Evolutionary conservation across 2,329 filamentous ascomycete genomes (phyloP).

Genomic region (Lasiodiplodia sp.): DNA sequence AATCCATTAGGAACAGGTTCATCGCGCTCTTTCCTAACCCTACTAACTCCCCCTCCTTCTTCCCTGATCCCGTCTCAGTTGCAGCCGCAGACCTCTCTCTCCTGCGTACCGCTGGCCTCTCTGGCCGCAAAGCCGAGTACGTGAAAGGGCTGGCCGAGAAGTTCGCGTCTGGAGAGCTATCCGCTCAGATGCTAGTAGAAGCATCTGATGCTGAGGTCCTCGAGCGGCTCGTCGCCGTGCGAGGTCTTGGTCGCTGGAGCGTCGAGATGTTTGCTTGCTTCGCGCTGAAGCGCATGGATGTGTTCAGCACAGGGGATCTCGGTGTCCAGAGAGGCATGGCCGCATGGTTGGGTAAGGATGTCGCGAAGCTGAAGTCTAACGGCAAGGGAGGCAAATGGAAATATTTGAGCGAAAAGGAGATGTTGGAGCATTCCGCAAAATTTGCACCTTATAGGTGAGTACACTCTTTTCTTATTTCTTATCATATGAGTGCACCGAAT

Average conservation of each 20-base stretch:
- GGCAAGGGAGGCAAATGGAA: constrained; percentile 92
- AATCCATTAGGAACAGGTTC: constrained; percentile 87
- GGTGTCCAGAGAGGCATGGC: constrained; percentile 97
- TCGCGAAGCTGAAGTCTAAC: constrained; percentile 75
- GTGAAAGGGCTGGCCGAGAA: constrained; percentile 84
- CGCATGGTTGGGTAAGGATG: constrained; percentile 80
- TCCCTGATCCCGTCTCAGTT: constrained; percentile 81
- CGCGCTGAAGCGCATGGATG: constrained; percentile 90
- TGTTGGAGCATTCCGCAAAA: constrained; percentile 79
- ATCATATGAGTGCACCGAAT: neutral
- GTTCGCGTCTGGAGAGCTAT: constrained; percentile 78
- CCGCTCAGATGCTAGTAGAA: constrained; percentile 75
- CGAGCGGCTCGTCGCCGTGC: constrained; percentile 80
- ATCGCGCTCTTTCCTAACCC: constrained; percentile 68
- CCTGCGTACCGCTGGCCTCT: constrained; percentile 85
- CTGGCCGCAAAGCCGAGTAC: constrained; percentile 95
- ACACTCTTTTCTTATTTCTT: neutral
- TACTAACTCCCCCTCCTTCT: constrained; percentile 51
- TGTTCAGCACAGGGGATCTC: constrained; percentile 90
- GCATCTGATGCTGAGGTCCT: constrained; percentile 88
- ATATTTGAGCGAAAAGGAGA: constrained; percentile 94
- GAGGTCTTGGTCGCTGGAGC: constrained; percentile 87
- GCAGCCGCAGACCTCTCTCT: constrained; percentile 66
- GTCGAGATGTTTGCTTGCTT: constrained; percentile 99
- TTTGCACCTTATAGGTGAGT: constrained; percentile 81